phyloP scores from a whole-genome alignment of 2,329 filamentous ascomycete species.

The Trichoderma afroharzianum region DNA sequence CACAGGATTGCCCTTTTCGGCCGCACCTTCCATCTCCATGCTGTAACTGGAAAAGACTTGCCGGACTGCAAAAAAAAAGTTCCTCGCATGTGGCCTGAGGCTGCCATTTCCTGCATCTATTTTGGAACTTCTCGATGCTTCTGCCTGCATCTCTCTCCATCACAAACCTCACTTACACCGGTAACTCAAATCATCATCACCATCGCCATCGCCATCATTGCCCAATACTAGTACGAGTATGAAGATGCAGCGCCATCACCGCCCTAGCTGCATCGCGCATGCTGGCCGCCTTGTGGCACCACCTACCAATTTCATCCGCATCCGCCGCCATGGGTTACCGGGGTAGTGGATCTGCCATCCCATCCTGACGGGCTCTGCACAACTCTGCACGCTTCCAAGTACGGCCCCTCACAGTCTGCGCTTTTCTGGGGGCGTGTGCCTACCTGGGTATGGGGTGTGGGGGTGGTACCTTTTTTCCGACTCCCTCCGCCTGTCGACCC shows the following conservation, averaged over 20 bases:
- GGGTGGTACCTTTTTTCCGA: constrained; percentile 13
- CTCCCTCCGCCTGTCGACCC: not conserved
- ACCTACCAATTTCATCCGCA: constrained; percentile 9
- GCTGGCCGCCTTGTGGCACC: constrained; percentile 7
- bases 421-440: not conserved
- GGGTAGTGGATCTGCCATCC: constrained; percentile 20
- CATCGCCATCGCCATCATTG: not conserved
- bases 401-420: constrained; percentile 11
- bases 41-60: not conserved
- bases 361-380: constrained; percentile 4
- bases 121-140: not conserved
- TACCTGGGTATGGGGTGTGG: not conserved
- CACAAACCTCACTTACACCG: not conserved
- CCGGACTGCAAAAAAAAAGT: not conserved
- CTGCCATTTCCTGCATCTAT: not conserved
- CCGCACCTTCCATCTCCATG: not conserved
- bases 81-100: not conserved
- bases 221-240: too few species aligned
- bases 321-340: constrained; percentile 18
- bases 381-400: constrained; percentile 4
- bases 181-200: not conserved
- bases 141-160: not conserved
- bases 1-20: not conserved
- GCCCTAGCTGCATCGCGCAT: not conserved
- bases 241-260: not conserved